phyloP scores from a whole-genome alignment of 305 asterid species.

The Fraxinus xanthoxyloides region DNA sequence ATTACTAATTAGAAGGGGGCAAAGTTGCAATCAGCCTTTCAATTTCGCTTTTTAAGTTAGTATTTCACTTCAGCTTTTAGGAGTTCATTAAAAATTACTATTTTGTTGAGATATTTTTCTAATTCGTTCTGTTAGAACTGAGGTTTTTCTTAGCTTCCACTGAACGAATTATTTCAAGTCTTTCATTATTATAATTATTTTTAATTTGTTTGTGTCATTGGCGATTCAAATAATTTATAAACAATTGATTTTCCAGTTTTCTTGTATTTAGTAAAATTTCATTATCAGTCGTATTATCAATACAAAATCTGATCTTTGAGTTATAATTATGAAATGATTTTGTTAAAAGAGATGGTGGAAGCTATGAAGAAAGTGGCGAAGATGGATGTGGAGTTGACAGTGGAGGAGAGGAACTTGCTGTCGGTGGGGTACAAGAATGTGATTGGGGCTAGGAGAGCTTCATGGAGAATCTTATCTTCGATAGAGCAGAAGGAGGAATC shows the following conservation, averaged over 20 bases:
- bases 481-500: slow-evolving; percentile 84
- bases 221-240: not conserved
- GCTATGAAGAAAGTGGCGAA: slow-evolving; percentile 77
- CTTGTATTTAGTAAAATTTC: not conserved
- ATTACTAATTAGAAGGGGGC: not conserved
- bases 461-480: slow-evolving; percentile 88
- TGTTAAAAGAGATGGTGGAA: slow-evolving; percentile 76
- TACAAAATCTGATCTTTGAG: not conserved
- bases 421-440: slow-evolving; percentile 90
- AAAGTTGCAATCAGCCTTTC: not conserved
- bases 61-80: slow-evolving; percentile 6
- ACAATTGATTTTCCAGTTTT: not conserved
- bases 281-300: not conserved
- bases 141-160: not conserved
- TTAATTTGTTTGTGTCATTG: not conserved
- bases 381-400: slow-evolving; percentile 69
- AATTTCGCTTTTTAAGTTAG: not conserved
- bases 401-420: slow-evolving; percentile 87
- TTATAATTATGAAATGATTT: not conserved
- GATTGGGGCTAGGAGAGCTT: slow-evolving; percentile 80
- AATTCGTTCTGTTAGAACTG: not conserved
- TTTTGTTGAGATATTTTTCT: slow-evolving; percentile 16
- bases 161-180: not conserved
- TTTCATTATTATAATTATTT: not conserved
- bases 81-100: not conserved